Percentiles rank a stretch among this genome's conserved stretches.
Conservation (phyloP, 495 filamentous ascomycete species). For the Tuber magnatum region DNA sequence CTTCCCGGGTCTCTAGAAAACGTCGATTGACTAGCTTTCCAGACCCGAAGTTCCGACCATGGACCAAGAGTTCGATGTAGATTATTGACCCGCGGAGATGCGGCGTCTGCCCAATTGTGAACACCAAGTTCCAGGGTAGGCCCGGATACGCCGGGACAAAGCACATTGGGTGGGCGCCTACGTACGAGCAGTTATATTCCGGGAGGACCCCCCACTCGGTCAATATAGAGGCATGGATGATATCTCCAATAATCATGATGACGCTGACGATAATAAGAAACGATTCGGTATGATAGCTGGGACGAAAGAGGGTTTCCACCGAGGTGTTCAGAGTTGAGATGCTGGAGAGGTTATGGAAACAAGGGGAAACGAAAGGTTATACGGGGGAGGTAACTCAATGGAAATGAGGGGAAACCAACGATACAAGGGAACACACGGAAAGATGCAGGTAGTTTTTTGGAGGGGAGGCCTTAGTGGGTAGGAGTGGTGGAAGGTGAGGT, state of each 20-base stretch:
- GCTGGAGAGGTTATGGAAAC: not conserved
- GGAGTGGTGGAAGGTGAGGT: not conserved
- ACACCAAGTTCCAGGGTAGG: not conserved
- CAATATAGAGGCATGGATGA: not conserved
- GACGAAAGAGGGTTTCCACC: not conserved
- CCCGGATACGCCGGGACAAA: not conserved
- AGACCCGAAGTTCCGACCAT: not conserved
- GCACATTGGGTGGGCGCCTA: not conserved
- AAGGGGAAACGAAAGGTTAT: not conserved
- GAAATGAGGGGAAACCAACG: not conserved
- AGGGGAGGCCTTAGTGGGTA: not conserved
- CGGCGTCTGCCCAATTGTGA: not conserved
- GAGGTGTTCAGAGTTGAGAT: not conserved
- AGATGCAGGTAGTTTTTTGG: not conserved
- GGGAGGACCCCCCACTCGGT: not conserved
- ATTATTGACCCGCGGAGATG: not conserved
- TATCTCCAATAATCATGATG: not conserved
- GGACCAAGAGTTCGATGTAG: not conserved
- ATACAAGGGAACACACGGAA: not conserved
- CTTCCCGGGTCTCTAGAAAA: not conserved
- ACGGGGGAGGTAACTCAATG: not conserved
- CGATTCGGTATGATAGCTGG: not conserved
- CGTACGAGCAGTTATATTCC: not conserved
- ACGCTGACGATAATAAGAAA: not conserved
- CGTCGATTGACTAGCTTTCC: not conserved